phyloP scores from a whole-genome alignment of 2,329 filamentous ascomycete genomes.

The Knoxdaviesia capensis region DNA sequence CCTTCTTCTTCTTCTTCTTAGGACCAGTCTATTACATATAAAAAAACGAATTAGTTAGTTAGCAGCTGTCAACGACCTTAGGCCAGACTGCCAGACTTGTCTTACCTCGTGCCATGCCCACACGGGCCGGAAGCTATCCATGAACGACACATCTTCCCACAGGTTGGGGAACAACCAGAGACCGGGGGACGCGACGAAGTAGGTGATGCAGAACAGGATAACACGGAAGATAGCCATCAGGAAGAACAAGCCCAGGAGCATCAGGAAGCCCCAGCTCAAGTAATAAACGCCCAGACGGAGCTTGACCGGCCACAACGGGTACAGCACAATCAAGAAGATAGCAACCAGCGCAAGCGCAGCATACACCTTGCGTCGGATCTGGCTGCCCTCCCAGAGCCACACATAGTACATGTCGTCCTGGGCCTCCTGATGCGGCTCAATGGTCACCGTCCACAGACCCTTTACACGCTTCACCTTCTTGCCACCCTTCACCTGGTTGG shows the following conservation, averaged over 20 bases:
- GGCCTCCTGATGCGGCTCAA: slow-evolving; percentile 89
- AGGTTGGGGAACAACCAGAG: slow-evolving; percentile 97
- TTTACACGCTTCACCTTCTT: slow-evolving; percentile 80
- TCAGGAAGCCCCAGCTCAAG: slow-evolving; percentile 80
- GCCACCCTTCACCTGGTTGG: slow-evolving; percentile 40
- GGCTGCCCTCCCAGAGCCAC: slow-evolving; percentile 87
- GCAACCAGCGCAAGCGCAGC: slow-evolving; percentile 61
- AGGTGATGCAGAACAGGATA: slow-evolving; percentile 83
- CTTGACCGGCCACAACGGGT: slow-evolving; percentile 87
- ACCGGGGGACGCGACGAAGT: slow-evolving; percentile 66
- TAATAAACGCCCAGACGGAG: slow-evolving; percentile 93
- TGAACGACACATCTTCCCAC: slow-evolving; percentile 96
- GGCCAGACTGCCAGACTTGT: slow-evolving; percentile 4
- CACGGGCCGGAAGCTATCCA: slow-evolving; percentile 86
- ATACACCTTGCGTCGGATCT: slow-evolving; percentile 86
- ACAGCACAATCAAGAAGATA: slow-evolving; percentile 81
- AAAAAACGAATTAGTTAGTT: slow-evolving; percentile 11
- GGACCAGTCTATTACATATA: slow-evolving; percentile 15
- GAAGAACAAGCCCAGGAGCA: slow-evolving; percentile 83
- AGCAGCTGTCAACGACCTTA: slow-evolving; percentile 4
- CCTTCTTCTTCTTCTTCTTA: slow-evolving; percentile 39
- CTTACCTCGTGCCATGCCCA: slow-evolving; percentile 97
- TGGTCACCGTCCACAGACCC: slow-evolving; percentile 86
- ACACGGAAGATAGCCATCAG: slow-evolving; percentile 93
- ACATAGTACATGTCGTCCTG: slow-evolving; percentile 81